Base-by-base conservation (phyloP, 257 asterid genomes). In the Eustoma russellianum region DNA sequence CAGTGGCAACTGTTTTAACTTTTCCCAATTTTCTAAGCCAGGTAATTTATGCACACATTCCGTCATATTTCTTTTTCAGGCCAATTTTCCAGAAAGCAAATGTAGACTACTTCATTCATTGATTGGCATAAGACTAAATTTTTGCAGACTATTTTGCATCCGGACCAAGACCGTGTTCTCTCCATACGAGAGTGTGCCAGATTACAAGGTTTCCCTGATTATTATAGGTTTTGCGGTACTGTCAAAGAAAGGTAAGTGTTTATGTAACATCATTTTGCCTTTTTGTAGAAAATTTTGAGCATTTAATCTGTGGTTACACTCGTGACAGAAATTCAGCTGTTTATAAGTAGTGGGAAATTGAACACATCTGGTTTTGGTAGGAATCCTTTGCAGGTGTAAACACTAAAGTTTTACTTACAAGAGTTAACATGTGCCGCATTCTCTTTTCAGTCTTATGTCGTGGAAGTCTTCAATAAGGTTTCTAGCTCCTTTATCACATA, bases 191-290 rank as follows among this genome's bases (percentile, higher is more conserved):
- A 86, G 57, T 83, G 75, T 53, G 96, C 98, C 15, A 73, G 96
- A 43, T 56, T 86, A 67, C 96, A 91, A 66, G 98, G 98, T 5
- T 90, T 90, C 55, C 96, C 96, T 6, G 98, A 91, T 47, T 78
- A 69, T 62, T 91, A 82, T 67, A 69, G 82, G 58, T 84, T 91
- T 48, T 71, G 75, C 46, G 98, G 96, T 9, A 67, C 81, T 5
- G 50, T 67, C 6, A 83, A 69, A 52, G 89, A 77, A 5, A 72
- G 94, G 76, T 73, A 15, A 30, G 33, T 8, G 40, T 13, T 34
- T 57, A 13, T 43, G 28, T 46, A 17, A 17, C 14, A 38, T 3
- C 30, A 38, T 38, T 38, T 2, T 38, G 43, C 43, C 8, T 11
- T 38, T 38, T 38, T 19, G 2, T 19, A 19, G 28, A 19, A 19